Conservation (phyloP, 257 asterid genomes). For the Coffea eugenioides region DNA sequence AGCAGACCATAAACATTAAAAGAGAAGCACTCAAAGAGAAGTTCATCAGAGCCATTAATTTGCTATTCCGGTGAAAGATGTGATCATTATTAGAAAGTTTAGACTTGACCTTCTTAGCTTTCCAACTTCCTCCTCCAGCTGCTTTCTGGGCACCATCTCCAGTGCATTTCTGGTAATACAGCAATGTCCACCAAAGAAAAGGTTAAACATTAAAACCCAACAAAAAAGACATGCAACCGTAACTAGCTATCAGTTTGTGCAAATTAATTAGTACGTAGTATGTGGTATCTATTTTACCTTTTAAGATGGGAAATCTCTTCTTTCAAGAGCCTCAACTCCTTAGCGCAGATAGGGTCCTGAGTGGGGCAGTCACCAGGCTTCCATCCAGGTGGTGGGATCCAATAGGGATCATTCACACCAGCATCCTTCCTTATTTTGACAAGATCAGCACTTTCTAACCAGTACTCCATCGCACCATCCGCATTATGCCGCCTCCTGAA, state of each 20-base stretch:
- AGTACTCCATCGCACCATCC: constrained; percentile 97
- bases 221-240: background rate
- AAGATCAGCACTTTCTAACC: constrained; percentile 91
- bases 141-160: constrained; percentile 49
- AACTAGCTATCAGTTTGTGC: background rate
- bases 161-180: constrained; percentile 43
- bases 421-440: constrained; percentile 70
- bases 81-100: background rate
- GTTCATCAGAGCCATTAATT: background rate
- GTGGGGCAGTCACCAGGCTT: constrained; percentile 83
- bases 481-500: constrained; percentile 89
- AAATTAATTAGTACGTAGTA: background rate
- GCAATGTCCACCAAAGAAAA: background rate
- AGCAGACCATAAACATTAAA: constrained; percentile 14
- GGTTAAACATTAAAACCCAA: background rate
- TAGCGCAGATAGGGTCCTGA: constrained; percentile 83
- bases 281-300: constrained; percentile 39
- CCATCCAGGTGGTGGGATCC: constrained; percentile 99
- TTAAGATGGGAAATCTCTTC: constrained; percentile 52
- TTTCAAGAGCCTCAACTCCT: constrained; percentile 58
- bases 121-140: constrained; percentile 60
- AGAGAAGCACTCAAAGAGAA: background rate
- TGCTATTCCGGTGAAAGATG: background rate
- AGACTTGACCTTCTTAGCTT: constrained; percentile 51
- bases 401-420: constrained; percentile 81